These are phyloP conservation scores for Trichosanthes cucumerina DNA, from an alignment of 306 rosid species.

Conservation along the genomic window DNA sequence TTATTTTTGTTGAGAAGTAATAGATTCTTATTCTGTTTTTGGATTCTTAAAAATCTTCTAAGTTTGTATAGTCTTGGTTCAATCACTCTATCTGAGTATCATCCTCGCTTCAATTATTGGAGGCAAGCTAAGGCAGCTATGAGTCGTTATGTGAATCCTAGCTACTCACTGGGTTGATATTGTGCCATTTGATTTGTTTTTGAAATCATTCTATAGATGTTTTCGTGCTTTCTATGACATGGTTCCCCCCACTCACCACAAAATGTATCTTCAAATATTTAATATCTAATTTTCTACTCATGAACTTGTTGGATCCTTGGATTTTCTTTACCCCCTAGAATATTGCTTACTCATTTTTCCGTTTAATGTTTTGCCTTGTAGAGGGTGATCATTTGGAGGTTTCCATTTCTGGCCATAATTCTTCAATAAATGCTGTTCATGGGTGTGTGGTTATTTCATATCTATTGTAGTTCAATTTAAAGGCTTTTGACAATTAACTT, in stretches of 20 bases:
- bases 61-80: not conserved
- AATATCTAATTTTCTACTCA: not conserved
- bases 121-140: too few relatives aligned
- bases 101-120: too few relatives aligned
- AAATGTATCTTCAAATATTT: not conserved
- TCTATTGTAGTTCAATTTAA: slow-evolving; percentile 28
- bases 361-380: slow-evolving; percentile 8
- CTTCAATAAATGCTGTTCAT: slow-evolving; percentile 26
- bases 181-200: too few relatives aligned
- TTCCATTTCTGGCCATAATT: slow-evolving; percentile 23
- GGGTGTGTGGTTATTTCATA: slow-evolving; percentile 25
- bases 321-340: not conserved
- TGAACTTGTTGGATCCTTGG: not conserved
- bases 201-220: not conserved
- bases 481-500: slow-evolving; percentile 20
- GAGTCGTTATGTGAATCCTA: too few relatives aligned
- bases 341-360: not conserved
- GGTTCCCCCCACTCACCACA: not conserved
- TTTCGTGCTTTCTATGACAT: not conserved
- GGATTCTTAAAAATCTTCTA: not conserved
- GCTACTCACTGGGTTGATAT: too few relatives aligned
- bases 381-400: slow-evolving; percentile 28
- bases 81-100: not conserved
- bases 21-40: not conserved
- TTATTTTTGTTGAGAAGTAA: too few relatives aligned